Evolutionary conservation across 192 early-diverging fungal species (phyloP).

Genomic region (Backusella parvicylindrica): DNA sequence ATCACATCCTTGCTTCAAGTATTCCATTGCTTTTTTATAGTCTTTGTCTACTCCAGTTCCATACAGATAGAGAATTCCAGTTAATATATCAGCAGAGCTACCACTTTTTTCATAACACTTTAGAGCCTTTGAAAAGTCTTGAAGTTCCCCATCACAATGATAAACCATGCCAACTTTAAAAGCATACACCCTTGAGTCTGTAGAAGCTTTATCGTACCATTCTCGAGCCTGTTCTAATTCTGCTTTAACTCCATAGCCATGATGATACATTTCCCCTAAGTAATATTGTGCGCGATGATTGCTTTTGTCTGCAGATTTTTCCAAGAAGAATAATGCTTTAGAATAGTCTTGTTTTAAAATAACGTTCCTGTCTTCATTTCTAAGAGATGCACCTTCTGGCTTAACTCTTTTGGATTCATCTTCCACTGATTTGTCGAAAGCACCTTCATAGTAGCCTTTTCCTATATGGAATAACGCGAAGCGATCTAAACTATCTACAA

Average conservation of each 20-base stretch:
- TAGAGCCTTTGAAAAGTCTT: neutral
- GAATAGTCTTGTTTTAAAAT: neutral
- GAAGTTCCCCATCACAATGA: neutral
- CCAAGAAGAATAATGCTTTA: neutral
- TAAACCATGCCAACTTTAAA: neutral
- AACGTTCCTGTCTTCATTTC: neutral
- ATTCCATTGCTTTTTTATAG: neutral
- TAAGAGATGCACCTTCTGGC: neutral
- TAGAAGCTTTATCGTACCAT: neutral
- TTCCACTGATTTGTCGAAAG: neutral
- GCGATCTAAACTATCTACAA: neutral
- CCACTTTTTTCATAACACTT: neutral
- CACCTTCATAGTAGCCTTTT: neutral
- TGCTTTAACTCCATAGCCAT: neutral
- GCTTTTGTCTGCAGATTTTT: neutral
- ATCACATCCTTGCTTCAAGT: rapidly evolving
- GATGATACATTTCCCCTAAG: neutral
- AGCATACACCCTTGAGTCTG: neutral
- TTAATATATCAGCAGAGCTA: rapidly evolving
- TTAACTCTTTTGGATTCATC: neutral
- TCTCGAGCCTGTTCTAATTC: neutral
- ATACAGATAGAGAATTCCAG: neutral
- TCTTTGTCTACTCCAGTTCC: neutral
- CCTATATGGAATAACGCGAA: neutral
- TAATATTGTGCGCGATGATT: neutral